Percentiles rank a stretch among this genome's conserved stretches.
Conservation (phyloP, 257 asterid genomes). For the Capsicum baccatum region DNA sequence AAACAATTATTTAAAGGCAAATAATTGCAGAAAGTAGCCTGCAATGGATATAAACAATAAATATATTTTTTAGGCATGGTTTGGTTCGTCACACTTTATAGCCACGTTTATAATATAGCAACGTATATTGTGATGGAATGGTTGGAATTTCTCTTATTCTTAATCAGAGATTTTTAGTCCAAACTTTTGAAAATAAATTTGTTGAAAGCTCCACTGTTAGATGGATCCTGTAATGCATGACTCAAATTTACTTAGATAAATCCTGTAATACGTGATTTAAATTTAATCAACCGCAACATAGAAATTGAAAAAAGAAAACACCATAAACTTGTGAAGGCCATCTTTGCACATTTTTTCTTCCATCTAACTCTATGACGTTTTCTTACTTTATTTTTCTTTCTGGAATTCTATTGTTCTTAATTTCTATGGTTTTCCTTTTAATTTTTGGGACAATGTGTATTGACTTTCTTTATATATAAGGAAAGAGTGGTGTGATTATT, state of each 20-base stretch:
- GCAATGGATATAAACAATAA: not conserved
- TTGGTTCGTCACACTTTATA: not conserved
- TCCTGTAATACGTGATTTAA: too few relatives aligned
- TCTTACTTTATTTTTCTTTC: not conserved
- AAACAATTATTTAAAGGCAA: not conserved
- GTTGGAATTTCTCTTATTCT: too few relatives aligned
- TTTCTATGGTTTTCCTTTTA: not conserved
- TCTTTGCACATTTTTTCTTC: constrained; percentile 1
- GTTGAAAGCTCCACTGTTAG: too few relatives aligned
- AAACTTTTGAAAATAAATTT: too few relatives aligned
- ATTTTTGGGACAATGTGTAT: not conserved
- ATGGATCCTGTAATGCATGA: too few relatives aligned
- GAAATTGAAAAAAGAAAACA: too few relatives aligned
- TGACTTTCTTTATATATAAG: too few relatives aligned
- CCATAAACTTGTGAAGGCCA: not conserved
- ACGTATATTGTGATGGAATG: too few relatives aligned
- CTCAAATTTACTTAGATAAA: too few relatives aligned
- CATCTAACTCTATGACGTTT: not conserved
- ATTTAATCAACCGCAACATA: too few relatives aligned
- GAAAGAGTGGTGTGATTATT: too few relatives aligned
- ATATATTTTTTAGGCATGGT: not conserved
- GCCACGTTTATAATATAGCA: not conserved
- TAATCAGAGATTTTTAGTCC: too few relatives aligned
- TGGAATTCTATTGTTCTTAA: not conserved
- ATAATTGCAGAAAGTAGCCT: not conserved